Base-by-base conservation (phyloP, 306 rosid genomes). In the Medicago arabica region DNA sequence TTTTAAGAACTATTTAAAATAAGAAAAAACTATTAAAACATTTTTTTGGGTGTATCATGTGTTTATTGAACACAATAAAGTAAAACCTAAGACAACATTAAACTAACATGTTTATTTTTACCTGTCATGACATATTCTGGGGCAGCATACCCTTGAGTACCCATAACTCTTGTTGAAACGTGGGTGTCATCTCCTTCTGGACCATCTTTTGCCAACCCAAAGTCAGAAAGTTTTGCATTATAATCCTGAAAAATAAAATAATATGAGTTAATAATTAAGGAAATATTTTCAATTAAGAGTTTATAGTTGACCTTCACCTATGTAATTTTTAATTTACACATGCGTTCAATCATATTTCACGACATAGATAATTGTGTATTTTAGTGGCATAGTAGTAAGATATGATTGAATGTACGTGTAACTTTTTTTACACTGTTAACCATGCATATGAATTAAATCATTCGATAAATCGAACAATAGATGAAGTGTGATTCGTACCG, bases 91-190 rank as follows among this genome's bases (percentile, higher is more conserved):
- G 16, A 58, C 4, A 57, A 21, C 8, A 59, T 59, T 58, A 58
- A 59, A 59, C 5, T 25, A 59, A 25, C 65, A 59, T 25, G 34
- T 19, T 21, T 55, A 0, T 31, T 67, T 54, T 41, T 82, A 89
- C 98, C 98, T 1, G 98, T 94, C 98, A 94, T 94, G 69, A 94
- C 49, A 53, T 94, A 94, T 87, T 94, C 97, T 0, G 98, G 98
- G 38, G 98, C 97, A 2, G 97, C 97, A 5, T 94, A 94, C 25
- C 98, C 98, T 31, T 94, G 91, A 0, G 98, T 94, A 1, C 98
- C 98, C 97, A 94, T 88, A 2, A 94, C 97, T 12, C 98, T 60
- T 0, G 97, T 94, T 41, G 98, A 91, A 75, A 94, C 98, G 57
- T 94, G 98, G 6, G 98, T 91, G 54, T 94, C 94, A 62, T 91